Evolutionary conservation across 2,329 filamentous ascomycete genomes (phyloP), one percentile per base, ranked within the genome.

Genomic region (Neurospora sp.): DNA sequence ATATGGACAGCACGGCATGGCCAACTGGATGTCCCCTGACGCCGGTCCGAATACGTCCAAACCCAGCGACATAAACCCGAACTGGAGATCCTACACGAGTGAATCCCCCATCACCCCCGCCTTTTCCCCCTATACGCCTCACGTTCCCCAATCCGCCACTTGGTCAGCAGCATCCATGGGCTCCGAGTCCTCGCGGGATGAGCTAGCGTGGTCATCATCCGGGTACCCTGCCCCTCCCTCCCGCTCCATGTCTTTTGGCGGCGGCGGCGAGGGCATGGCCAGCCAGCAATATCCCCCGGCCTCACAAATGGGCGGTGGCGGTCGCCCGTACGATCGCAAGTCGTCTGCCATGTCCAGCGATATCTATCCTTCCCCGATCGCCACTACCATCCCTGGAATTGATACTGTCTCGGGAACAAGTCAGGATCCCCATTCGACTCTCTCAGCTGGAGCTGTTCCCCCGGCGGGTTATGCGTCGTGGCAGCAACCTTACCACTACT

Each of bases 31-130:
- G 74, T 73, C 82, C 38, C 72, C 81, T n/a, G 82, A 85, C 3
- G 75, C 80, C 17, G 80, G 77, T 46, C 77, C 81, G 12, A 78
- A 75, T 71, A 75, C 80, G n/a, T 79, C 82, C 12, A 84, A 83
- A 70, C 75, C 81, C 8, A 78, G 78, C 46, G 83, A 84, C 36
- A 73, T 83, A 71, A 81, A 79, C 70, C 72, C 80, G 10, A 79
- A 80, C 12, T 89, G 86, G 87, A 79, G 82, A 71, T 77, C 81
- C 6, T 86, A 84, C 73, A 76, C 83, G 10, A 80, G 83, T 57
- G 85, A 85, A 52, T 83, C 85, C 8, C 82, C 85, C 10, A 79
- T 86, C 40, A 83, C 83, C 3, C 80, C 84, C 0, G 83, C 82
- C 2, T 85, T 84, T 71, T 83, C 85, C 5, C 81, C 84, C 1